Evolutionary conservation across 768 basidiomycete genomes (phyloP), one percentile per base, ranked within the genome.

Genomic region (Xerocomus potaroensis): DNA sequence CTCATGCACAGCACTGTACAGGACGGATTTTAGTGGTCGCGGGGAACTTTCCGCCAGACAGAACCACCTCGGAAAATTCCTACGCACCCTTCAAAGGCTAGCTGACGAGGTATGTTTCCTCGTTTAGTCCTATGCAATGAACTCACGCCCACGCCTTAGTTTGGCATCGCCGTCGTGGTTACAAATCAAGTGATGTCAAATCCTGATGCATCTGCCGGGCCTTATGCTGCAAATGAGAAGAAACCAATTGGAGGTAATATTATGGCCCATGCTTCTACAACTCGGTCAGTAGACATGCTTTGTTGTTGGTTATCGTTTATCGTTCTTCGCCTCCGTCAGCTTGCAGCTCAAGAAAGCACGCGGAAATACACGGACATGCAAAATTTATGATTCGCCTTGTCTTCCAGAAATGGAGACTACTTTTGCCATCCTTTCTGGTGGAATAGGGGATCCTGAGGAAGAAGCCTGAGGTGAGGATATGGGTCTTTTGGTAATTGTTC

Each of bases 141-240:
- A n/a, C 39, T 45, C 14, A 50, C 42, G 32, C 55, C 47, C 54
- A 43, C 33, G 43, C 40, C 32, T 21, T 51, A 98, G 95, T 99
- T 91, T 60, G 96, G 96, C 23, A 90, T 98, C 40, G 96, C 96
- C 4, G 95, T 98, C 19, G 93, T 99, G 10, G 84, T 97, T 33
- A 90, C 91, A 4, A 99, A 99, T 65, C 96, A 99, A 67, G 96
- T 99, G 56, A 96, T 99, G 80, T 97, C 96, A n/a, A 94, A 84
- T 47, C 95, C 96, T 2, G 96, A 99, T 63, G 92, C 91, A 23
- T 81, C 87, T 3, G 91, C 91, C 39, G 87, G 88, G 11, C 89
- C 91, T 16, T 91, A 90, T 52, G 84, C 84, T 32, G 80, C 80
- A 4, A 91, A 96, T 59, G 88, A 92, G 69, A 95, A 96, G 77